Percentiles rank a stretch among this genome's conserved stretches.
Evolutionary conservation across 202 grass and related monocot species (phyloP).

Genomic region (Zizania palustris): DNA sequence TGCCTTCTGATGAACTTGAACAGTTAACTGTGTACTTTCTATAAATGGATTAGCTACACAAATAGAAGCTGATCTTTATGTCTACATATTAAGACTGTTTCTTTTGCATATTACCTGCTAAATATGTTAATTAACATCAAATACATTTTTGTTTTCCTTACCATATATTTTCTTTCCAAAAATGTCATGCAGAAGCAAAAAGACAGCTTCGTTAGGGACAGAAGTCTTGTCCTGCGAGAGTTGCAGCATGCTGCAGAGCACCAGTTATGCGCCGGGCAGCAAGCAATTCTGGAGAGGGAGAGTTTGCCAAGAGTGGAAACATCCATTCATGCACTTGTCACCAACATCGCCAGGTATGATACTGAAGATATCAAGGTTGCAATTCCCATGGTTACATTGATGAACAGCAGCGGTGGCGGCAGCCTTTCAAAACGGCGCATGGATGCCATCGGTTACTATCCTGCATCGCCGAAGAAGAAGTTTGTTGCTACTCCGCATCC

Average conservation of each 20-base stretch:
- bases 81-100: not conserved
- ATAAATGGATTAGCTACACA: not conserved
- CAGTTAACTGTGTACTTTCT: not conserved
- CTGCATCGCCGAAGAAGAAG: constrained; percentile 41
- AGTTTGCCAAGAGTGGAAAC: constrained; percentile 58
- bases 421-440: constrained; percentile 40
- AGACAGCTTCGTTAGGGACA: constrained; percentile 59
- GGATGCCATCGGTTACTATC: constrained; percentile 29
- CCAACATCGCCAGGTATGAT: constrained; percentile 60
- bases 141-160: not conserved
- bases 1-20: not conserved
- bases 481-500: not conserved
- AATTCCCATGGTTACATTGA: not conserved
- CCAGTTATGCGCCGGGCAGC: constrained; percentile 54
- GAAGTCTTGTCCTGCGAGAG: constrained; percentile 48
- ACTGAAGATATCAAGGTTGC: constrained; percentile 41
- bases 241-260: constrained; percentile 54
- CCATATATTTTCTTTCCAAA: constrained; percentile 3
- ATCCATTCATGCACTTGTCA: constrained; percentile 64
- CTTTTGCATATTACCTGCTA: not conserved
- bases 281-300: constrained; percentile 65
- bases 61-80: not conserved
- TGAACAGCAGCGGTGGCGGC: not conserved
- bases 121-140: too few relatives aligned
- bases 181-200: constrained; percentile 65